A percentile compares a stretch with the other conserved stretches of the same genome.
phyloP scores from a whole-genome alignment of 805 yeast genomes.

The Candida odintsovae region DNA sequence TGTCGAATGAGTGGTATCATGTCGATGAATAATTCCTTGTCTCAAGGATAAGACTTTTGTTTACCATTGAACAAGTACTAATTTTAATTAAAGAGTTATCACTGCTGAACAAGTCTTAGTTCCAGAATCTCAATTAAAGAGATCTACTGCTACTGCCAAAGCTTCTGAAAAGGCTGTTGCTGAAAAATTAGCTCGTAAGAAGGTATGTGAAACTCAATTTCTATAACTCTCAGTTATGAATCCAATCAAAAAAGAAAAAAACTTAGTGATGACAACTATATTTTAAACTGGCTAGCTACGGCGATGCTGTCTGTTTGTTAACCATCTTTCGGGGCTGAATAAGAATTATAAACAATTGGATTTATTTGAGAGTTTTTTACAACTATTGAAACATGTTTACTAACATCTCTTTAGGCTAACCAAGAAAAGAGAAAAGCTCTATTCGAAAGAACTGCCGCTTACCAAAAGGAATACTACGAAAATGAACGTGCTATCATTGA shows the following conservation, averaged over 20 bases:
- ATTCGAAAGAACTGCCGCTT: slow-evolving; percentile 94
- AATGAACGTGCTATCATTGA: slow-evolving; percentile 83
- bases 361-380: background rate
- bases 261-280: slow-evolving; percentile 45
- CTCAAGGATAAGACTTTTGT: background rate
- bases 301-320: slow-evolving; percentile 67
- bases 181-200: slow-evolving; percentile 70
- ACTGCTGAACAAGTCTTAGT: slow-evolving; percentile 36
- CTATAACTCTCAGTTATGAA: background rate
- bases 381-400: slow-evolving; percentile 3
- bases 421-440: slow-evolving; percentile 60
- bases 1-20: slow-evolving; percentile 28
- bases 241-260: background rate
- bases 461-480: slow-evolving; percentile 89
- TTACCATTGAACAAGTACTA: background rate
- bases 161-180: slow-evolving; percentile 73
- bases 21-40: slow-evolving; percentile 19
- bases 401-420: slow-evolving; percentile 34
- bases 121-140: slow-evolving; percentile 86
- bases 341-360: slow-evolving; percentile 2
- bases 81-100: slow-evolving; percentile 21
- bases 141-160: slow-evolving; percentile 74
- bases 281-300: slow-evolving; percentile 54
- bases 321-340: slow-evolving; percentile 78
- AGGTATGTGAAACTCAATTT: slow-evolving; percentile 49